These are phyloP conservation scores for Parafenestella ontariensis DNA, from an alignment of 2,329 filamentous ascomycete species.

Conservation along the genomic window DNA sequence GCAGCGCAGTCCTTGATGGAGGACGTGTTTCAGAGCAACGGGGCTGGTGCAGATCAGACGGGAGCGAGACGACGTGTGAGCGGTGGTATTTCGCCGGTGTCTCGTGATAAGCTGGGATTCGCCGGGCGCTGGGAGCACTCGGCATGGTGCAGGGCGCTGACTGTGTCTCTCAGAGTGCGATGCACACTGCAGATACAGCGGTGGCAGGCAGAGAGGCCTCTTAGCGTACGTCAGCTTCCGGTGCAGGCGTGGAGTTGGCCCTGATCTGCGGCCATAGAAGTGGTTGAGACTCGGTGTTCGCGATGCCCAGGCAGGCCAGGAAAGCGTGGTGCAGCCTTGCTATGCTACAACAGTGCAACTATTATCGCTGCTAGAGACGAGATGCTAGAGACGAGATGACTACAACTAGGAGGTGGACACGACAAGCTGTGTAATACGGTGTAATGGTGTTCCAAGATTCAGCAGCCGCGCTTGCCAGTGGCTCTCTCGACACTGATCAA, in stretches of 20 bases:
- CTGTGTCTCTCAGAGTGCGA: not conserved
- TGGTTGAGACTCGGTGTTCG: too few species aligned
- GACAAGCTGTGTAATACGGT: not conserved
- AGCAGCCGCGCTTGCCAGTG: constrained; percentile 12
- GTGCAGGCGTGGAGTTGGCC: too few species aligned
- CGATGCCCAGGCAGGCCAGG: too few species aligned
- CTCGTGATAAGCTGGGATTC: constrained; percentile 24
- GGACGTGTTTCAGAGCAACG: constrained; percentile 30
- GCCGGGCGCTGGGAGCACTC: constrained; percentile 2
- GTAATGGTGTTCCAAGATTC: not conserved
- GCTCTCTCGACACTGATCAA: not conserved
- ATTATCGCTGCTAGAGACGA: too few species aligned
- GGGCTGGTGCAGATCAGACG: constrained; percentile 35
- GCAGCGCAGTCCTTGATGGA: not conserved
- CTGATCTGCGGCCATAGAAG: not conserved
- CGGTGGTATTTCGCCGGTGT: constrained; percentile 18
- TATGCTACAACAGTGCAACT: too few species aligned
- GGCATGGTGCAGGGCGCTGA: constrained; percentile 1
- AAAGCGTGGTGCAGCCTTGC: not conserved
- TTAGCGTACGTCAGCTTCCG: not conserved
- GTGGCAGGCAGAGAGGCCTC: not conserved
- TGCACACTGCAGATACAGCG: not conserved
- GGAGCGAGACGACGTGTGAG: constrained; percentile 23
- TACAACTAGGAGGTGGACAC: too few species aligned
- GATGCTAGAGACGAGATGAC: too few species aligned